Base-by-base conservation (phyloP, 2,329 filamentous ascomycete genomes). In the Basipetospora chlamydospora region DNA sequence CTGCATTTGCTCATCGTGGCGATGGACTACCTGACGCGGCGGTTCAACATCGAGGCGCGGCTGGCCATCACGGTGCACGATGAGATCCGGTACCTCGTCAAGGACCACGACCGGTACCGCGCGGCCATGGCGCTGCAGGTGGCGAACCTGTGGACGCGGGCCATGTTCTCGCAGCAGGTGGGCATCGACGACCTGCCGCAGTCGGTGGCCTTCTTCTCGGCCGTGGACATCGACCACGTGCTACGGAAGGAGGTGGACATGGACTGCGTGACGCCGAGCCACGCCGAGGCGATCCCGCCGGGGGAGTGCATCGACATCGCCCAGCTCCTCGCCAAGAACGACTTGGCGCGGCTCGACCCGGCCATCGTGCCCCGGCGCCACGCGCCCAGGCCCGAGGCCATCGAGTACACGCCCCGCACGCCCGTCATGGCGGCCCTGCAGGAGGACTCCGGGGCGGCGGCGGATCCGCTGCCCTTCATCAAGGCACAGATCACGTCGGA, bases 231-330 rank as follows among this genome's bases (percentile, higher is more conserved):
- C 45, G 90, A 98, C 51, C 78, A 85, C 47, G 87, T 98, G 3
- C 66, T 98, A n/a, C 74, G 90, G 35, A 98, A 98, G 54, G 90
- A 98, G 57, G 92, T 98, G 4, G 81, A 98, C 54, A 93, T 98
- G 84, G 82, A 94, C 50, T 98, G 90, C 53, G 60, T 96, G 29
- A 98, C 90, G 0, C 90, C 90, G 1, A 90, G 81, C 29, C 82
- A 98, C 55, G 70, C 71, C 0, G 67, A 70, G 0, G 67, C 78
- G 21, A 96, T 98, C 28, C 69, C 82, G 0, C 80, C 77, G 2
- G 90, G 92, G 25, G 87, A 96, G 58, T 86, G 76, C 42, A 56
- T 98, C 7, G 87, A 94, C 51, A 94, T 98, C 38, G 52, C 58
- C 3, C 57, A 77, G n/a, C 68, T 98, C 1, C 70, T 98, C 3